These are phyloP conservation scores for Lasiosphaeria miniovina DNA, from an alignment of 495 filamentous ascomycete genomes.

Conservation along the genomic window DNA sequence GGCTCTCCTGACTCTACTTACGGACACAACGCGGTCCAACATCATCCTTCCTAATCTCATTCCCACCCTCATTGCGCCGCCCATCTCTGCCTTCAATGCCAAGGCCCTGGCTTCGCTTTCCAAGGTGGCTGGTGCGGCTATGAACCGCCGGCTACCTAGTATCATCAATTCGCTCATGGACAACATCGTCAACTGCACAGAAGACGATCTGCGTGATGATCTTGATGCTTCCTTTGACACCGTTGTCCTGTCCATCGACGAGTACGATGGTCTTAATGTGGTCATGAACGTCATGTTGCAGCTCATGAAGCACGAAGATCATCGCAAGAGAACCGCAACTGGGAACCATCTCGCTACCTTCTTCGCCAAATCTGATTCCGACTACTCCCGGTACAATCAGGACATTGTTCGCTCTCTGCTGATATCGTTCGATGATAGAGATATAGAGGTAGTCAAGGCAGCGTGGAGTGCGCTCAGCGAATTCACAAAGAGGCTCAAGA, in stretches of 20 bases:
- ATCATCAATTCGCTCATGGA: conserved; percentile 94
- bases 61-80: conserved; percentile 81
- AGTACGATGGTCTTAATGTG: conserved; percentile 90
- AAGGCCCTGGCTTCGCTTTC: conserved; percentile 88
- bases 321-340: conserved; percentile 73
- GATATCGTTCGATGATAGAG: conserved; percentile 86
- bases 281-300: conserved; percentile 89
- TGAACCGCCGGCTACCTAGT: conserved; percentile 82
- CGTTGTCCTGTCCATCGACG: conserved; percentile 88
- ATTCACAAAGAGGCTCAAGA: conserved; percentile 83
- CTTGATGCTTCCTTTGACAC: conserved; percentile 78
- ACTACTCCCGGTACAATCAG: conserved; percentile 91
- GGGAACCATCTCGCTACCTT: conserved; percentile 81
- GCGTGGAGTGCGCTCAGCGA: conserved; percentile 87
- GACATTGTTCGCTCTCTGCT: conserved; percentile 86
- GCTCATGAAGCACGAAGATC: conserved; percentile 88
- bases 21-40: conserved; percentile 88
- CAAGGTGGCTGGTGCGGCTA: conserved; percentile 80
- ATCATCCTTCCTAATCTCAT: conserved; percentile 96
- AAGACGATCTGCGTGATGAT: conserved; percentile 70
- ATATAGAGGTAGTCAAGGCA: conserved; percentile 82
- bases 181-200: conserved; percentile 73
- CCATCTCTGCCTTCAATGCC: conserved; percentile 94
- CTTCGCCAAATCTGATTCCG: conserved; percentile 75
- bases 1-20: conserved; percentile 87